These are phyloP conservation scores for Eimeria maxima DNA, from an alignment of 169 alveolate genomes.

Conservation along the genomic window DNA sequence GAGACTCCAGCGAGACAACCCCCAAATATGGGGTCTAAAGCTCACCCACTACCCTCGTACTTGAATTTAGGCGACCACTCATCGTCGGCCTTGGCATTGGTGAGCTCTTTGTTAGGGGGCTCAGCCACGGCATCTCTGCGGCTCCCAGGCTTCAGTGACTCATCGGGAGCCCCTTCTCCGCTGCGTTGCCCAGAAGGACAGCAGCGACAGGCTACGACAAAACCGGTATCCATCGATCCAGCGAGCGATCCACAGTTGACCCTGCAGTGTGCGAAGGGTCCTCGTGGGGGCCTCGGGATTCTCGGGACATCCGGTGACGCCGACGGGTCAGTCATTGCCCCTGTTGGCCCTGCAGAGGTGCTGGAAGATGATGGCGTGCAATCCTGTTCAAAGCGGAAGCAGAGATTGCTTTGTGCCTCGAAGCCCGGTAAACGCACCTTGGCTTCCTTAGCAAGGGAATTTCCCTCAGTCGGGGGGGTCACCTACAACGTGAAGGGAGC, in stretches of 20 bases:
- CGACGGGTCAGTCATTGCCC: background rate
- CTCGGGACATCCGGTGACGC: constrained; percentile 37
- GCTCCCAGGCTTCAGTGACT: constrained; percentile 25
- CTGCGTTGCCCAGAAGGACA: constrained; percentile 50
- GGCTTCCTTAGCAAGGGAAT: constrained; percentile 77
- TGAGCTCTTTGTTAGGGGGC: constrained; percentile 45
- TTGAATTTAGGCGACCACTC: constrained; percentile 50
- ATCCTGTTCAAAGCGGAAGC: constrained; percentile 57
- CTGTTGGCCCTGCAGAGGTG: constrained; percentile 48
- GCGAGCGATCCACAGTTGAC: background rate
- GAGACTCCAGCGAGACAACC: background rate
- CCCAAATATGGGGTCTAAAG: background rate
- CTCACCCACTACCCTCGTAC: background rate
- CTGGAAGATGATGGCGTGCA: constrained; percentile 57
- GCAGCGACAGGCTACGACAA: constrained; percentile 40
- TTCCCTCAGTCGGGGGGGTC: constrained; percentile 76
- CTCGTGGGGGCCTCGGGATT: constrained; percentile 55
- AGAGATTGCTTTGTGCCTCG: constrained; percentile 41
- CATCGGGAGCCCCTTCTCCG: background rate
- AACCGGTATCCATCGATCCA: background rate
- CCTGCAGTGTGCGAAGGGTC: background rate
- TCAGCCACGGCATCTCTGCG: constrained; percentile 47
- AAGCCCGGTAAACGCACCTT: constrained; percentile 76
- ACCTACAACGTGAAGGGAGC: constrained; percentile 81
- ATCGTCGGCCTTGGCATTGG: constrained; percentile 58